Base-by-base conservation (phyloP, 192 early-diverging fungal genomes). In the Chytriomyces sp. region DNA sequence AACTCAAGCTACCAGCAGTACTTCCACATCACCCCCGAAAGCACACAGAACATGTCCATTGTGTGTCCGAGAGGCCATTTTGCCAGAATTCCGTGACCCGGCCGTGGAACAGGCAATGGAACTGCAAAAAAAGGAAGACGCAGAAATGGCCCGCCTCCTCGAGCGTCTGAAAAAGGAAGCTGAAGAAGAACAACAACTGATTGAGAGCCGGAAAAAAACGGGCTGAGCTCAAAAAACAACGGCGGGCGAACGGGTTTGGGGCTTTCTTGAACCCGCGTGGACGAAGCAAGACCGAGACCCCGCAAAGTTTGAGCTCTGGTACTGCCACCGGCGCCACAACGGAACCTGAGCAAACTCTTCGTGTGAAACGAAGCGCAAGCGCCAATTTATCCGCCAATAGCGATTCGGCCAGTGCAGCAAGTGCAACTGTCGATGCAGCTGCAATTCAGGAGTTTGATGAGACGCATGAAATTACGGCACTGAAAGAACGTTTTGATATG, bases 31-130 rank as follows among this genome's bases (percentile, higher is more conserved):
- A 44, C 61, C 72, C 46, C 61, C 57, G 6, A 75, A 75, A 66
- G 73, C 67, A 9, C 79, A 80, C 73, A 47, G 79, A 35, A 80
- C 79, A 24, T 80, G 79, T 48, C 80, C 80, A 7, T 67, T 81
- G 5, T 81, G 80, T 50, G 80, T 81, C 9, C 77, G 67, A 43
- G 80, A 81, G 59, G 80, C 76, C 6, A 65, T 81, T 26, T 59
- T 69, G 48, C 80, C 80, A 3, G 80, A 81, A 53, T 75, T 70
- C 59, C 77, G 80, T 7, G 80, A 81, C 59, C 68, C 79, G 63
- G 61, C 64, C 23, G 78, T 79, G 16, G 78, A 79, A 70, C 62
- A 57, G 45, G 74, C 69, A 6, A 64, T 79, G 69, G 68, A 50
- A 45, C 45, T 73, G 35, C 70, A 72, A 50, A 65, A 64, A 64